Conservation (phyloP, 1,284 basidiomycete genomes). For the Rhodotorula mucilaginosa region DNA sequence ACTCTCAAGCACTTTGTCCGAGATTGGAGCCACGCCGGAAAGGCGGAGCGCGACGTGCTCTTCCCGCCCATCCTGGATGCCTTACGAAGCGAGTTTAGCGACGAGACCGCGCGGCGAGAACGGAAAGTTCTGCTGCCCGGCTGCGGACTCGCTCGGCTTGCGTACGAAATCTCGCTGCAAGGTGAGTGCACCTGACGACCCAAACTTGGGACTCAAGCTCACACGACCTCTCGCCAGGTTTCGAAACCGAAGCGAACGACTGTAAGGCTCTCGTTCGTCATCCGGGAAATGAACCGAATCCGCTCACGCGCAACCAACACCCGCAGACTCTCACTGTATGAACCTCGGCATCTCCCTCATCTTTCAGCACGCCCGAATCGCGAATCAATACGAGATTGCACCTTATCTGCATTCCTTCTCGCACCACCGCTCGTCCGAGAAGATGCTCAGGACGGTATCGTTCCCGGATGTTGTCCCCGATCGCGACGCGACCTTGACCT, state of each 20-base stretch:
- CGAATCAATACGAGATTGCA: constrained; percentile 57
- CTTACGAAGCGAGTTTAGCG: constrained; percentile 46
- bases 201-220: too few species aligned
- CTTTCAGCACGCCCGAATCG: constrained; percentile 50
- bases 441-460: constrained; percentile 56
- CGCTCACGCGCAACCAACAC: constrained; percentile 54
- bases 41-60: constrained; percentile 56
- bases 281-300: constrained; percentile 50
- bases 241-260: constrained; percentile 12
- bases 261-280: constrained; percentile 47
- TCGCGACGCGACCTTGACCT: constrained; percentile 48
- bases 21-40: constrained; percentile 64
- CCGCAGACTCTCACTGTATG: constrained; percentile 60
- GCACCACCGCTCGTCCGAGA: constrained; percentile 58
- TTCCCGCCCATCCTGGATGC: constrained; percentile 60
- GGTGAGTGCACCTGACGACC: constrained; percentile 45
- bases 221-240: neutral
- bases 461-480: constrained; percentile 63
- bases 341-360: constrained; percentile 60
- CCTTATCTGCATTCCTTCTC: constrained; percentile 68
- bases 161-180: constrained; percentile 63
- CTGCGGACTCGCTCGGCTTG: constrained; percentile 61
- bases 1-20: constrained; percentile 63
- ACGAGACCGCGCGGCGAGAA: constrained; percentile 15
- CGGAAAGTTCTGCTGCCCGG: constrained; percentile 61